Evolutionary conservation across 2,329 filamentous ascomycete genomes (phyloP).

Genomic region (Verticillium tricorpus): DNA sequence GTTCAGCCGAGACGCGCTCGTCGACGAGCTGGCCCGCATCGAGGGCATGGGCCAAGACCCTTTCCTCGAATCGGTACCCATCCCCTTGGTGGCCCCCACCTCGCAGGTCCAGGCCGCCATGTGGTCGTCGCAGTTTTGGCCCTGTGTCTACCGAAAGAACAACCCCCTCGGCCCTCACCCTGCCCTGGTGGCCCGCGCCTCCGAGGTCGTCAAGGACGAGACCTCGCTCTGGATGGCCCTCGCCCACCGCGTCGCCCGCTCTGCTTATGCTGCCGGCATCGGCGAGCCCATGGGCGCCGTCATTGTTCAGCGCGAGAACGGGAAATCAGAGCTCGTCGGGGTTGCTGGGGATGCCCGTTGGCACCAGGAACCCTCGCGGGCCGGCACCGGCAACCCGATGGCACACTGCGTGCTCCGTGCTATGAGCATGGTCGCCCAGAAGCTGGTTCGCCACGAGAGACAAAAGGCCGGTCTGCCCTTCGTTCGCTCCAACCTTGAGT

Average conservation of each 20-base stretch:
- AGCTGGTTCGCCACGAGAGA: slow-evolving; percentile 54
- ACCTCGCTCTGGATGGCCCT: slow-evolving; percentile 64
- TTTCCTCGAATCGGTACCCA: slow-evolving; percentile 59
- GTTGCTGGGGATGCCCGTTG: slow-evolving; percentile 74
- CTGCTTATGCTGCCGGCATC: slow-evolving; percentile 51
- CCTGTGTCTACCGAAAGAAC: slow-evolving; percentile 79
- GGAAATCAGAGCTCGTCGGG: slow-evolving; percentile 56
- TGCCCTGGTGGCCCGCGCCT: slow-evolving; percentile 64
- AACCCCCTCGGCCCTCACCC: slow-evolving; percentile 84
- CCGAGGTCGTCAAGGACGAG: slow-evolving; percentile 62
- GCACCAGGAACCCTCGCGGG: slow-evolving; percentile 45
- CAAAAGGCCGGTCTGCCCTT: slow-evolving; percentile 28
- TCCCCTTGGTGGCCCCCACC: slow-evolving; percentile 70
- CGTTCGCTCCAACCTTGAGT: slow-evolving; percentile 39
- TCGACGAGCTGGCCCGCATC: slow-evolving; percentile 38
- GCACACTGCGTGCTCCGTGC: slow-evolving; percentile 74
- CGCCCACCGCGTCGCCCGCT: slow-evolving; percentile 58
- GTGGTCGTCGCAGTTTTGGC: slow-evolving; percentile 78
- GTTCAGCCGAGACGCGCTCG: slow-evolving; percentile 50
- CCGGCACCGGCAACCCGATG: slow-evolving; percentile 65
- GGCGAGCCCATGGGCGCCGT: slow-evolving; percentile 72
- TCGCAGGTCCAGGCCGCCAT: slow-evolving; percentile 69
- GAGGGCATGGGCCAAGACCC: slow-evolving; percentile 46
- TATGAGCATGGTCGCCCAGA: slow-evolving; percentile 76
- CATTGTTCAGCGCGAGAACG: slow-evolving; percentile 60